These are phyloP conservation scores for Setaria italica DNA, from an alignment of 202 grass and related monocot genomes.

Conservation along the genomic window DNA sequence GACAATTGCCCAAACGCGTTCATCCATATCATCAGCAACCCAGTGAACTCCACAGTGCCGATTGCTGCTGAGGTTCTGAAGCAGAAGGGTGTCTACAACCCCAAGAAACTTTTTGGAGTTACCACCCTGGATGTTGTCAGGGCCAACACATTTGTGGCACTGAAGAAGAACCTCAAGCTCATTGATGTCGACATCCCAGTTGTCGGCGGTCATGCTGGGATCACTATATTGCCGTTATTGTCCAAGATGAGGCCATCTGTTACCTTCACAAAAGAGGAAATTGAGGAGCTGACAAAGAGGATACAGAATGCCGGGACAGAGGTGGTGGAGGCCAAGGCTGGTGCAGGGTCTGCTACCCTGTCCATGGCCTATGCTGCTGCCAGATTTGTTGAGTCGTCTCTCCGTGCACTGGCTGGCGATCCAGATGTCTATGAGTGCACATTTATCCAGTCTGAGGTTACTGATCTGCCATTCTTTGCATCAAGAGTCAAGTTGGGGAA, in stretches of 20 bases:
- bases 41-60: conserved; percentile 86
- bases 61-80: conserved; percentile 91
- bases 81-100: conserved; percentile 83
- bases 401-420: conserved; percentile 75
- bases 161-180: conserved; percentile 82
- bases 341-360: conserved; percentile 86
- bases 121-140: conserved; percentile 87
- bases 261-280: conserved; percentile 68
- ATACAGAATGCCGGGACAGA: conserved; percentile 92
- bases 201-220: conserved; percentile 86
- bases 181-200: conserved; percentile 92
- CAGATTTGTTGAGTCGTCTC: conserved; percentile 79
- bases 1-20: conserved; percentile 84
- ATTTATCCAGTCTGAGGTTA: conserved; percentile 69
- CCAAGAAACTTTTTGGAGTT: conserved; percentile 85
- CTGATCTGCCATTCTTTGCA: conserved; percentile 82
- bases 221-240: conserved; percentile 85
- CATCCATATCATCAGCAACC: conserved; percentile 97
- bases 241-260: conserved; percentile 78
- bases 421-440: conserved; percentile 86
- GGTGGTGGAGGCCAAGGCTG: conserved; percentile 89
- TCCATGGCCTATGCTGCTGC: conserved; percentile 92
- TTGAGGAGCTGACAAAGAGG: conserved; percentile 68
- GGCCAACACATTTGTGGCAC: conserved; percentile 81
- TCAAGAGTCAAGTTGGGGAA: conserved; percentile 91